These are phyloP conservation scores for Rhodomyrtus tomentosa DNA, from an alignment of 345 rosid genomes.

Conservation along the genomic window DNA sequence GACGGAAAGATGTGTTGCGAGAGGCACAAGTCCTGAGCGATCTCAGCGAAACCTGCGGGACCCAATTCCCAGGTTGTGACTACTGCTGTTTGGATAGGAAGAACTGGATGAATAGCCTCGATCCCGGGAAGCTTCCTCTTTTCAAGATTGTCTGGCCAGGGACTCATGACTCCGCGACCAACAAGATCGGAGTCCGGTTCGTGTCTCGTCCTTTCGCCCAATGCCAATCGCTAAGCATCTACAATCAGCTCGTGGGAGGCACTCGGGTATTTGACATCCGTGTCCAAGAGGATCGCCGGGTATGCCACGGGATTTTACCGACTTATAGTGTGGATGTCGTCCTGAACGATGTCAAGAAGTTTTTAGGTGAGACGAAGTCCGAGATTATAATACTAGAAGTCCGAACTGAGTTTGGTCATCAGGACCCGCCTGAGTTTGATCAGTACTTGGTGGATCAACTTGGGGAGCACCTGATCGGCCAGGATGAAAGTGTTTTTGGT, in stretches of 20 bases:
- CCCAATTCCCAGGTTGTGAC: conserved; percentile 55
- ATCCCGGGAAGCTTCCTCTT: conserved; percentile 44
- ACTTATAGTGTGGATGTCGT: conserved; percentile 67
- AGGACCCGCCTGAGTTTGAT: conserved; percentile 67
- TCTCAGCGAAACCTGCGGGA: conserved; percentile 26
- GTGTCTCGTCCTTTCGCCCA: conserved; percentile 84
- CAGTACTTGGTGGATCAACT: conserved; percentile 52
- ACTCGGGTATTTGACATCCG: conserved; percentile 66
- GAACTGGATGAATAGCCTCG: conserved; percentile 64
- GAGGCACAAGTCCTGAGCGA: conserved; percentile 51
- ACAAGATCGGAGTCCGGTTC: conserved; percentile 60
- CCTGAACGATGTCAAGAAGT: conserved; percentile 50
- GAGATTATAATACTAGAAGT: conserved; percentile 80
- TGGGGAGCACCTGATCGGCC: conserved; percentile 58
- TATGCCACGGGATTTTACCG: conserved; percentile 74
- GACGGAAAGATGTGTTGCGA: conserved; percentile 30
- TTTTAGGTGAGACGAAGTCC: conserved; percentile 51
- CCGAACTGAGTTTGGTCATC: conserved; percentile 78
- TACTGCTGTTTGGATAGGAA: conserved; percentile 52
- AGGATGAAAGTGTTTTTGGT: conserved; percentile 50
- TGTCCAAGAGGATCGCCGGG: conserved; percentile 53
- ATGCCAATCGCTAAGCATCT: conserved; percentile 71
- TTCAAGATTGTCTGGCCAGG: conserved; percentile 95
- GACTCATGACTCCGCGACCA: conserved; percentile 86
- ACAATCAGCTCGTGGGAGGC: conserved; percentile 60